Base-by-base conservation (phyloP, 106 monocot genomes). In the Vanilla planifolia region DNA sequence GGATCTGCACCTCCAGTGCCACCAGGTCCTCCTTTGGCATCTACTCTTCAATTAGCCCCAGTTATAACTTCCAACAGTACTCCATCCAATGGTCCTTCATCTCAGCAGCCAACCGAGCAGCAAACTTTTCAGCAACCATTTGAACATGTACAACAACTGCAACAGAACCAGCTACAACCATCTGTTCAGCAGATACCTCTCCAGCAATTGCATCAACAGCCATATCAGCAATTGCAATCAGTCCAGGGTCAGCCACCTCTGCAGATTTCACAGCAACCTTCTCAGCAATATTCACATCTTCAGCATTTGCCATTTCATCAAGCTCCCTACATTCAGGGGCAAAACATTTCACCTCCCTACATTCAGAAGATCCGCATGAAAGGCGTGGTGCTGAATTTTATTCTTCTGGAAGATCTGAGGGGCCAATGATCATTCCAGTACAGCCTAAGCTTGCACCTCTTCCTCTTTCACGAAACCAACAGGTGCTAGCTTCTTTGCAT, bases 391-490 rank as follows among this genome's bases (percentile, higher is more conserved):
- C 50, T 33, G 74, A 75, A 13, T 59, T 63, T 67, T 45, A 68
- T 64, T 40, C 63, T 46, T 66, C 64, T 7, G 44, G 69, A 44
- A 72, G 67, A 42, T 20, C 48, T 35, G 74, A 74, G 36, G 68
- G 48, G 40, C 21, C 66, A 67, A 63, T 42, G 37, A 69, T 61
- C 24, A 61, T 21, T 21, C 39, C 67, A 13, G 36, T 63, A 33
- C 79, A 73, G 36, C 69, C 84, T 57, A 85, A 76, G 51, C 66
- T 76, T 51, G 76, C 84, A 65, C 48, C 66, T 17, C 72, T 76
- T 51, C 80, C 75, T n/a, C 23, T 53, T 73, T n/a, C 69, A 58
- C 69, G 62, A 35, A 77, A 63, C 22, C 73, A 46, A 7, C 67
- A 58, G 51, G 72, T 80, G 24, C 37, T 2, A 23, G 48, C 56